Base-by-base conservation (phyloP, 2,329 filamentous ascomycete species). In the Didymella segeticola region DNA sequence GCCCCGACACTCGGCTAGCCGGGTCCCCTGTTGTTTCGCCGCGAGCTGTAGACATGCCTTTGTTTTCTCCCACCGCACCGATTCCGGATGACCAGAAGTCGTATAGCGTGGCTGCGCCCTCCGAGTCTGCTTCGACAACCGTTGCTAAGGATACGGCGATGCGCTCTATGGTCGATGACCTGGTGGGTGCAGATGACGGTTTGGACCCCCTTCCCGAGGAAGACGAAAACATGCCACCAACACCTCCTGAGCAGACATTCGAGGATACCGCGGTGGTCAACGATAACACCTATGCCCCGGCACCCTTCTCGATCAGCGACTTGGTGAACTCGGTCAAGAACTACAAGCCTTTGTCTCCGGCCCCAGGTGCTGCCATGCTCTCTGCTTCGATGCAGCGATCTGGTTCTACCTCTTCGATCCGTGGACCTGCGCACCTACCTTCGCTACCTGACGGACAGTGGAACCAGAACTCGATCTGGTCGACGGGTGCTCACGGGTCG, bases 161-260 rank as follows among this genome's bases (percentile, higher is more conserved):
- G 75, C 78, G 78, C 56, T 78, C 77, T 9, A 86, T 86, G 83
- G 83, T 86, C 12, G 82, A 86, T 59, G 77, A 82, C 53, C 73
- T 86, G 23, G 76, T 86, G 43, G 75, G 74, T 36, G 67, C 68
- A 17, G 75, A 78, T 42, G 75, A 77, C 22, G 71, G 75, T 34
- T 56, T 76, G 42, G 74, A 74, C 53, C 69, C 73, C 19, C 60
- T 75, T 22, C 68, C 64, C 8, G 77, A 79, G 42, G 78, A 79
- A 53, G 75, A 75, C 25, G 74, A 77, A 47, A 71, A 76, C 54
- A 70, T 78, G 23, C 78, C 78, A 3, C 75, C 77, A n/a, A 80
- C 77, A 17, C 78, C 78, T 31, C 78, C 78, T 6, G 76, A 78
- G 47, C 77, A 79, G 55, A 74, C 73, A 3, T 78, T 79, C 34